Evolutionary conservation across 2,329 filamentous ascomycete species (phyloP).

Genomic region (Macrophomina phaseolina): DNA sequence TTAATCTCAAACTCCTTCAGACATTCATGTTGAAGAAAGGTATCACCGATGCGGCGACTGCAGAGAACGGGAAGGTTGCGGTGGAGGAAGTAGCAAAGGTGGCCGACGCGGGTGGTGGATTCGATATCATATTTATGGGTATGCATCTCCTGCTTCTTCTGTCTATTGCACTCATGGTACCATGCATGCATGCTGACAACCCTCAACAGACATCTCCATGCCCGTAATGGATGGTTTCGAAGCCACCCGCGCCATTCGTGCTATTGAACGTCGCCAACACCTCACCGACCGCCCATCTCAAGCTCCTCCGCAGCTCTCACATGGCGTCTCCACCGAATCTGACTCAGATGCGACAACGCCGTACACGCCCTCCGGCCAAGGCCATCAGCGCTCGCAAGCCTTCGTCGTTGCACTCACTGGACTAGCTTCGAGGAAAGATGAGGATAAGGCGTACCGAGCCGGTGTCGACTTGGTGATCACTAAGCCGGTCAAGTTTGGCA

Average conservation of each 20-base stretch:
- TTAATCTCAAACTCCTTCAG: constrained; percentile 45
- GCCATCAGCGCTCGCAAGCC: not conserved
- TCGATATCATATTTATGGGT: constrained; percentile 47
- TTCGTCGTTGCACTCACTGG: constrained; percentile 60
- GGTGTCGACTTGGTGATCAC: constrained; percentile 63
- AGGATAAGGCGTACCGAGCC: constrained; percentile 57
- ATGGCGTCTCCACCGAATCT: not conserved
- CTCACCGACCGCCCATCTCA: constrained; percentile 43
- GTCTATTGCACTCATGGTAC: no score
- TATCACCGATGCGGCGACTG: constrained; percentile 41
- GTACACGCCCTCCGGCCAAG: constrained; percentile 31
- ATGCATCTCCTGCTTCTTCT: not conserved
- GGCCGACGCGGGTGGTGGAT: constrained; percentile 31
- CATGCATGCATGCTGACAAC: not conserved
- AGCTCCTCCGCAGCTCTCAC: not conserved
- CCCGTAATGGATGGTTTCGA: constrained; percentile 61
- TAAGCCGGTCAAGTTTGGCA: constrained; percentile 51
- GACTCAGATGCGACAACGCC: constrained; percentile 35
- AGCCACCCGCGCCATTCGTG: constrained; percentile 53
- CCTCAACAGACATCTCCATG: constrained; percentile 57
- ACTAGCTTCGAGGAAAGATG: constrained; percentile 55
- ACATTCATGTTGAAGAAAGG: constrained; percentile 44
- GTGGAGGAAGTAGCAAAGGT: constrained; percentile 42
- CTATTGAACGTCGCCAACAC: constrained; percentile 47
- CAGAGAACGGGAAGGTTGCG: constrained; percentile 35